These are phyloP conservation scores for Lachancea kluyveri DNA, from an alignment of 805 yeast genomes.

Conservation along the genomic window DNA sequence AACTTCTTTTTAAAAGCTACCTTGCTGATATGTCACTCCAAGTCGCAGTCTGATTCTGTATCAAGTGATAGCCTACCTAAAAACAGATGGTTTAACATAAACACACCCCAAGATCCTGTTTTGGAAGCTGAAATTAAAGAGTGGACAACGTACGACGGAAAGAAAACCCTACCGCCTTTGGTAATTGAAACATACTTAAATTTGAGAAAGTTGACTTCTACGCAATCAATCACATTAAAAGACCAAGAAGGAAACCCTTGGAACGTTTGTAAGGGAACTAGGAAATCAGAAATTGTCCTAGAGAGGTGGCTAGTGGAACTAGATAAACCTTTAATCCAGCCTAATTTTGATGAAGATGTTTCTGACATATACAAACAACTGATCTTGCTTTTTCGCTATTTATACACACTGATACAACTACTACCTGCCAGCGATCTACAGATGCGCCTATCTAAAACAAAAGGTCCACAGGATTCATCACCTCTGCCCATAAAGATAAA, in stretches of 20 bases:
- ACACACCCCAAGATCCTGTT: constrained; percentile 5
- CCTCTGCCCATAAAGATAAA: constrained; percentile 44
- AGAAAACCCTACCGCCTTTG: constrained; percentile 58
- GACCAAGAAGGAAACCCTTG: constrained; percentile 51
- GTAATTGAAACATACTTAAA: constrained; percentile 81
- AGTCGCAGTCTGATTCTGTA: constrained; percentile 28
- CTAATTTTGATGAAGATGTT: constrained; percentile 6
- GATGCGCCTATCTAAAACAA: constrained; percentile 34
- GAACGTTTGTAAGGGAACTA: constrained; percentile 53
- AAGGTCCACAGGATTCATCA: constrained; percentile 25
- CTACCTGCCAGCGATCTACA: constrained; percentile 67
- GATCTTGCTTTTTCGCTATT: constrained; percentile 63
- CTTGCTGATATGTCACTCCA: constrained; percentile 46
- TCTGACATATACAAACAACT: constrained; percentile 61
- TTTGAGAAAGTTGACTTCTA: constrained; percentile 47
- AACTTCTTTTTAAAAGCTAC: constrained; percentile 63
- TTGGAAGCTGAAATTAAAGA: constrained; percentile 34
- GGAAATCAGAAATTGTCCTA: constrained; percentile 78
- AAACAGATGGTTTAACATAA: constrained; percentile 13
- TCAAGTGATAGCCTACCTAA: constrained; percentile 15
- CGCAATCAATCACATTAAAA: constrained; percentile 52
- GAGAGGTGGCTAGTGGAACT: constrained; percentile 92
- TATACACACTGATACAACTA: constrained; percentile 58
- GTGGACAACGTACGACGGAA: constrained; percentile 58
- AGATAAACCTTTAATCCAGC: constrained; percentile 38